These are phyloP conservation scores for Eimeria brunetti DNA, from an alignment of 169 alveolate genomes.

Conservation along the genomic window DNA sequence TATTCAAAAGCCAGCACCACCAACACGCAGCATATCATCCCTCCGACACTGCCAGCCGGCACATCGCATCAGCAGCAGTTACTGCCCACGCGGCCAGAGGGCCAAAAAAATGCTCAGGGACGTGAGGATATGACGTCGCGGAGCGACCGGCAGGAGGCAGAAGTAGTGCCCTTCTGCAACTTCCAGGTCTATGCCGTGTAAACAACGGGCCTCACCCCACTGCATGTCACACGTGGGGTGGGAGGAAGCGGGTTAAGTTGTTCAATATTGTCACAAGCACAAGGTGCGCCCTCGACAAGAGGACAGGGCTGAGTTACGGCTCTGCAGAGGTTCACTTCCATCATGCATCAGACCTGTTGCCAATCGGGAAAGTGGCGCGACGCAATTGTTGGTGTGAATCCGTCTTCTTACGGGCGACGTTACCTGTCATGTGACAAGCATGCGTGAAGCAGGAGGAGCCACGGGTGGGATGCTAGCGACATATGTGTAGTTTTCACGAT, in stretches of 20 bases:
- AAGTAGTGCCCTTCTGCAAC: conserved; percentile 67
- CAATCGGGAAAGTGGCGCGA: background rate
- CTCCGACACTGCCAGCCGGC: conserved; percentile 19
- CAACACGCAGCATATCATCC: conserved; percentile 7
- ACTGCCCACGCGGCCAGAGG: conserved; percentile 48
- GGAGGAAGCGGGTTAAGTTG: background rate
- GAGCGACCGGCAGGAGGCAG: conserved; percentile 66
- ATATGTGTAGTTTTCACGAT: background rate
- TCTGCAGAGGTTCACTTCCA: background rate
- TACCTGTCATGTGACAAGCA: background rate
- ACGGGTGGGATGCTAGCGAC: background rate
- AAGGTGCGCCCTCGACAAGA: background rate
- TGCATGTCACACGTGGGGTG: conserved; percentile 30
- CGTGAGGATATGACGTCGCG: conserved; percentile 48
- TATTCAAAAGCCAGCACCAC: conserved; percentile 50
- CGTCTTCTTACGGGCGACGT: background rate
- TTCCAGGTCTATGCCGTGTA: conserved; percentile 71
- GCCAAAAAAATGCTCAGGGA: conserved; percentile 37
- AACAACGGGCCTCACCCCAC: background rate
- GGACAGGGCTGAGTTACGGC: conserved; percentile 55
- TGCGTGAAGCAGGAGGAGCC: background rate
- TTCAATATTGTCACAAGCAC: conserved; percentile 3
- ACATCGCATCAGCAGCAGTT: conserved; percentile 35
- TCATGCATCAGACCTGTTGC: background rate
- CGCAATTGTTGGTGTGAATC: background rate